Evolutionary conservation across 352 stramenopile species (phyloP).

Genomic region (Pythium periplocum): DNA sequence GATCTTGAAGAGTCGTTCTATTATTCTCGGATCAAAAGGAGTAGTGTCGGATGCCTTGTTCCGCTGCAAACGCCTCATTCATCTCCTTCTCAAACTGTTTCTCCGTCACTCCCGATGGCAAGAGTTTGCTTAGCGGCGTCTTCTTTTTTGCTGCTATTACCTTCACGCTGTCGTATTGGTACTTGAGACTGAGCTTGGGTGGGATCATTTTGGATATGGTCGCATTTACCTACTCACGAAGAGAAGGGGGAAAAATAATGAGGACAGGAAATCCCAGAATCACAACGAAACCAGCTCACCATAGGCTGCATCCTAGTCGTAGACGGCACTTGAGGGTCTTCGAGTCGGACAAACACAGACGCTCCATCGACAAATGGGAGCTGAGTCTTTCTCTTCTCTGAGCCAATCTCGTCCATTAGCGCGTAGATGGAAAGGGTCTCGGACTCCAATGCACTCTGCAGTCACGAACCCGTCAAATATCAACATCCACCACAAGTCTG

Average conservation of each 20-base stretch:
- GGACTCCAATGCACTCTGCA: conserved; percentile 32
- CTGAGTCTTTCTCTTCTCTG: conserved; percentile 38
- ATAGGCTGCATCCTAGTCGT: conserved; percentile 22
- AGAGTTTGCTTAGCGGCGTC: conserved; percentile 42
- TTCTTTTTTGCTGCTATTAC: conserved; percentile 55
- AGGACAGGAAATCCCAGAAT: background rate
- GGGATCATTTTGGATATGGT: conserved; percentile 44
- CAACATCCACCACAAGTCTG: background rate
- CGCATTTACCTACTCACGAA: conserved; percentile 1
- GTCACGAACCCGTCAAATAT: background rate
- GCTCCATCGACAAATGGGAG: conserved; percentile 32
- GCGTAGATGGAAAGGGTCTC: conserved; percentile 7
- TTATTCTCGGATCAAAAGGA: conserved; percentile 20
- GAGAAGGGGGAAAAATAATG: background rate
- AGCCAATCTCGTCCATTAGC: conserved; percentile 35
- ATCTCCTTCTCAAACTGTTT: conserved; percentile 67
- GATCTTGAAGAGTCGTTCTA: background rate
- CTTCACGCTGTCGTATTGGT: conserved; percentile 44
- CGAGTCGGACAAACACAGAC: conserved; percentile 55
- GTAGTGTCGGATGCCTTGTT: conserved; percentile 55
- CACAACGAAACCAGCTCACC: conserved; percentile 21
- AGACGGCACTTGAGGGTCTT: conserved; percentile 53
- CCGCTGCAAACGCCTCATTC: conserved; percentile 55
- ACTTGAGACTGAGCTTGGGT: conserved; percentile 28
- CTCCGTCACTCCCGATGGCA: conserved; percentile 27